phyloP scores from a whole-genome alignment of 371 early-diverging fungal genomes.

The Saksenaea vasiformis region DNA sequence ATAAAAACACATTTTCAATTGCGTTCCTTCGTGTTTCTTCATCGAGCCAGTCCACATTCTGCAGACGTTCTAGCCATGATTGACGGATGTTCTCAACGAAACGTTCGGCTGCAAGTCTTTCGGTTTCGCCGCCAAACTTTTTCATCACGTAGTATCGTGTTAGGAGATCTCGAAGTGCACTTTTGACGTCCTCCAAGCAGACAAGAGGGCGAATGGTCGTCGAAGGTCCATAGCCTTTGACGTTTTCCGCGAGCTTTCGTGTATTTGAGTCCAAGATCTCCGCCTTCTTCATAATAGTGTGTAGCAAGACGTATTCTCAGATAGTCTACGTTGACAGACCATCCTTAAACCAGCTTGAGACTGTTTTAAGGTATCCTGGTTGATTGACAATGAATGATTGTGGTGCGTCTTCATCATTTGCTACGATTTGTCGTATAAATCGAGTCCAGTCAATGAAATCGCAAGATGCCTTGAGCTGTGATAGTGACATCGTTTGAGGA shows the following conservation, averaged over 20 bases:
- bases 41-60: slow-evolving; percentile 57
- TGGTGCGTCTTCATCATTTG: neutral
- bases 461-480: slow-evolving; percentile 31
- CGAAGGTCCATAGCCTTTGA: slow-evolving; percentile 15
- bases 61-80: slow-evolving; percentile 45
- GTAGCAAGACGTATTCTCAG: slow-evolving; percentile 14
- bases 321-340: neutral
- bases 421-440: slow-evolving; percentile 1
- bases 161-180: slow-evolving; percentile 46
- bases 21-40: slow-evolving; percentile 45
- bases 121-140: slow-evolving; percentile 43
- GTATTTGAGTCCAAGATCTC: slow-evolving; percentile 16
- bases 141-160: slow-evolving; percentile 58
- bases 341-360: slow-evolving; percentile 5
- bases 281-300: neutral
- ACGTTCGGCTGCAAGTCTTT: slow-evolving; percentile 39
- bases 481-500: slow-evolving; percentile 39
- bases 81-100: slow-evolving; percentile 51
- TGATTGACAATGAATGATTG: slow-evolving; percentile 8
- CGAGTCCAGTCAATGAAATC: slow-evolving; percentile 27
- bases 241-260: slow-evolving; percentile 13
- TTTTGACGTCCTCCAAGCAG: slow-evolving; percentile 44
- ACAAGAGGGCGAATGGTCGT: slow-evolving; percentile 40
- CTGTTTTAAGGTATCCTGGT: slow-evolving; percentile 13
- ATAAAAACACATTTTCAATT: slow-evolving; percentile 34